Conservation (phyloP, 495 filamentous ascomycete species). For the Penicillium daleae region DNA sequence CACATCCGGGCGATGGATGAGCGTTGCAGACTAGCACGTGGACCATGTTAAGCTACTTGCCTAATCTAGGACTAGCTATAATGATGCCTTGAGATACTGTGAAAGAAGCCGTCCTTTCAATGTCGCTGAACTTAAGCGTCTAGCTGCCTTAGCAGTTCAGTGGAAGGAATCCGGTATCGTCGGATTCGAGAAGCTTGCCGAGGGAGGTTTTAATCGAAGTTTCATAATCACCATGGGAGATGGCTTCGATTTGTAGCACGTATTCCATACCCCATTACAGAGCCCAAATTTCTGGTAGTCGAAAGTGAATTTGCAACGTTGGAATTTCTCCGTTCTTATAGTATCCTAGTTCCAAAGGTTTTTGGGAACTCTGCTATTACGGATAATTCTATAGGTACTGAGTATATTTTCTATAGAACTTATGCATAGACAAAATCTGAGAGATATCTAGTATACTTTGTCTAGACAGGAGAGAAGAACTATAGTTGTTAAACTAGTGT, state of each 20-base stretch:
- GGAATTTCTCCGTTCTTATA: constrained; percentile 31
- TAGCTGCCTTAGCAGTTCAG: constrained; percentile 23
- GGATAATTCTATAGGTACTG: constrained; percentile 27
- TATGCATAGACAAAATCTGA: constrained; percentile 12
- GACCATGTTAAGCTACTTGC: not conserved
- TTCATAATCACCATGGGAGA: constrained; percentile 31
- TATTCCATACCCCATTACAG: constrained; percentile 15
- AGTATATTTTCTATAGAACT: constrained; percentile 36
- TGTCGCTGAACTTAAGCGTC: constrained; percentile 30
- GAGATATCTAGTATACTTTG: constrained; percentile 25
- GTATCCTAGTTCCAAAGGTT: constrained; percentile 32
- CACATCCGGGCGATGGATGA: constrained; percentile 21
- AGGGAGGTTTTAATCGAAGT: constrained; percentile 37
- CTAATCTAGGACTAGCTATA: constrained; percentile 24
- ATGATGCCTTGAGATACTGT: constrained; percentile 22
- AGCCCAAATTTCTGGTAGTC: constrained; percentile 10
- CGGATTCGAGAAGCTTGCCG: constrained; percentile 35
- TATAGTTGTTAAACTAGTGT: constrained; percentile 15
- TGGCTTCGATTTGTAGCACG: constrained; percentile 30
- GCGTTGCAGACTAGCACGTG: not conserved
- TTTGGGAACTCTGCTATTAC: constrained; percentile 21
- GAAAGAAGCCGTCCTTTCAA: constrained; percentile 32
- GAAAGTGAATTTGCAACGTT: constrained; percentile 46
- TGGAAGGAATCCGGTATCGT: constrained; percentile 19
- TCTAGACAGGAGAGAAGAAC: constrained; percentile 10